These are phyloP conservation scores for Cryptosporidium tyzzeri DNA, from an alignment of 169 alveolate genomes.

Conservation along the genomic window DNA sequence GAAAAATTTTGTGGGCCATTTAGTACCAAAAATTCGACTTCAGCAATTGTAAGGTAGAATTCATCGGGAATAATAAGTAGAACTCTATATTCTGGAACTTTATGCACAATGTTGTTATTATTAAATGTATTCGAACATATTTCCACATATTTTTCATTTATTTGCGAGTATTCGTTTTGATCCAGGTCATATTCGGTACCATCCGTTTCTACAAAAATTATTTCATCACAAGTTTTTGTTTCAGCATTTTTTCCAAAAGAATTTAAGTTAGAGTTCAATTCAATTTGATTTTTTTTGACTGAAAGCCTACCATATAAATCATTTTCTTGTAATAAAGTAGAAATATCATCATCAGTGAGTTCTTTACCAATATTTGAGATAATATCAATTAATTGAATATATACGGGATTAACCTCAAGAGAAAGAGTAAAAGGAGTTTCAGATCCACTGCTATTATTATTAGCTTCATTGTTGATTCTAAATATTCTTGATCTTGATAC, in stretches of 20 bases:
- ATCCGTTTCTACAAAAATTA: not conserved
- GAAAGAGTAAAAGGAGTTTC: constrained; percentile 7
- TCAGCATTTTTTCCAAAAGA: not conserved
- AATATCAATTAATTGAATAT: constrained; percentile 47
- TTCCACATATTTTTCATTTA: not conserved
- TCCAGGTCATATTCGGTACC: not conserved
- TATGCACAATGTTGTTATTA: too few relatives aligned
- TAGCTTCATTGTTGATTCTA: not conserved
- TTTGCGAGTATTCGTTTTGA: not conserved
- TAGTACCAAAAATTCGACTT: constrained; percentile 9
- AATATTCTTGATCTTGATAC: constrained; percentile 66
- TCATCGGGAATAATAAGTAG: constrained; percentile 58
- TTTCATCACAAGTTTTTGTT: not conserved
- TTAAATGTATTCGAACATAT: not conserved
- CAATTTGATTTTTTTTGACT: not conserved
- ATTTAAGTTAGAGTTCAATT: not conserved
- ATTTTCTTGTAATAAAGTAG: not conserved
- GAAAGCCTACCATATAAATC: not conserved
- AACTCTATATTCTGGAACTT: constrained; percentile 59
- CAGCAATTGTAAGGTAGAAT: constrained; percentile 1
- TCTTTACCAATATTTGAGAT: constrained; percentile 31
- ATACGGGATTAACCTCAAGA: constrained; percentile 61
- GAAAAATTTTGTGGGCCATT: constrained; percentile 69
- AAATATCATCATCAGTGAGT: constrained; percentile 26
- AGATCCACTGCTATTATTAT: not conserved